Evolutionary conservation across 2,329 filamentous ascomycete genomes (phyloP), one percentile per base, ranked within the genome.

Genomic region (Trichoderma sp.): DNA sequence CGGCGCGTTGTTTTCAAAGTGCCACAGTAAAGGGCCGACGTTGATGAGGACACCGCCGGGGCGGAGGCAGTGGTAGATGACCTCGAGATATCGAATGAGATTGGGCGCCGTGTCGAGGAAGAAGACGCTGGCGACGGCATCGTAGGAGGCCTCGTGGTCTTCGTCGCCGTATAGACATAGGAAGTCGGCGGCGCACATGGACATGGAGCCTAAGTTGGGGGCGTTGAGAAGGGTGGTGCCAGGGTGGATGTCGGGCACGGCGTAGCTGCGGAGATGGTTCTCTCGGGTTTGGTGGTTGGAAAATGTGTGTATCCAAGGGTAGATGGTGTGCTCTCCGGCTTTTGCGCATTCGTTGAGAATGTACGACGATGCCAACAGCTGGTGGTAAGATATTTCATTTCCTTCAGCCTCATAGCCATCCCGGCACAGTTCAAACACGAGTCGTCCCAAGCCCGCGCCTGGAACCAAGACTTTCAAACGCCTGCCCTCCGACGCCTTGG

Each of bases 51-150:
- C 77, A 0, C 96, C 96, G 30, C 92, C 92, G 0, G 89, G 85
- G 75, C 88, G 90, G 64, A 99, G 86, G 77, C 95, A 97, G 78
- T 92, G 88, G 55, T 84, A 84, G 69, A 98, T 93, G 2, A 94
- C 91, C 78, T 97, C 91, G 39, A 99, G 88, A 79, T 99, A 99
- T 2, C 92, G 89, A 68, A 98, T 92, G 36, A 98, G 80, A 79
- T 99, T 98, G 1, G 95, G 95, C 3, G 96, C 96, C 1, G 96
- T 99, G 80, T 99, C 97, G 71, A 99, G 91, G 84, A 99, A 99
- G 83, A 98, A 99, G 12, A 97, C 93, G 3, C 92, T 93, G 0
- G 93, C 90, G 2, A 98, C 93, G 1, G 92, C 94, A 77, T 98
- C 91, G 80, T 94, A 98, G 0, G 81, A 77, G 0, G 86, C 86